These are phyloP conservation scores for Ceratocystis variospora DNA, from an alignment of 2,329 filamentous ascomycete genomes.

Conservation along the genomic window DNA sequence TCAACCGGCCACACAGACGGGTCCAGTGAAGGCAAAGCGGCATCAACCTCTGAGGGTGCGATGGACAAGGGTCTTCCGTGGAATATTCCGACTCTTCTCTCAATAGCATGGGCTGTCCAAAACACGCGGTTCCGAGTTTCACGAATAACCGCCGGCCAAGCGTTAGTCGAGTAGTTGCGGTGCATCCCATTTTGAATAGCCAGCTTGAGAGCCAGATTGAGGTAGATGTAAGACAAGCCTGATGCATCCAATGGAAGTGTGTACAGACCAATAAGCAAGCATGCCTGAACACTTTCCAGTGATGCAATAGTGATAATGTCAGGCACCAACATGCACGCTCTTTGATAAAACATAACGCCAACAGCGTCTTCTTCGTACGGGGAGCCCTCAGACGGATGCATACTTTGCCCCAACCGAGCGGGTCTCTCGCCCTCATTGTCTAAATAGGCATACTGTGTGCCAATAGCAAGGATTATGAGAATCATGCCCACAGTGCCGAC, in stretches of 20 bases:
- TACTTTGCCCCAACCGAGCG: conserved; percentile 21
- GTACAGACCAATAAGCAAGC: conserved; percentile 42
- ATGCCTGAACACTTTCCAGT: conserved; percentile 44
- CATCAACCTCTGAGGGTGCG: conserved; percentile 38
- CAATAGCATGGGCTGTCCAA: conserved; percentile 44
- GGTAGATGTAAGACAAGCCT: conserved; percentile 43
- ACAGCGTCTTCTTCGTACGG: conserved; percentile 37
- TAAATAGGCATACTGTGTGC: conserved; percentile 38
- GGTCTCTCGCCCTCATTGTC: conserved; percentile 22
- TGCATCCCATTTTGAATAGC: conserved; percentile 50
- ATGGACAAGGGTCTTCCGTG: conserved; percentile 44
- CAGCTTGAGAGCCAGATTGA: conserved; percentile 41
- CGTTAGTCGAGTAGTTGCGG: conserved; percentile 35
- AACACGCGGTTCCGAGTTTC: conserved; percentile 43
- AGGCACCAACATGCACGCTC: conserved; percentile 39
- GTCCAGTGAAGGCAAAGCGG: conserved; percentile 36
- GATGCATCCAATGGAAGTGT: conserved; percentile 42
- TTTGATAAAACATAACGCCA: conserved; percentile 43
- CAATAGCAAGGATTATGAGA: conserved; percentile 36
- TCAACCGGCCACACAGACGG: conserved; percentile 31
- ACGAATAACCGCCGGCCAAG: conserved; percentile 34
- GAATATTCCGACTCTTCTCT: conserved; percentile 42
- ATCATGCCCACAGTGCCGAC: conserved; percentile 33
- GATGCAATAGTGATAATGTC: conserved; percentile 44
- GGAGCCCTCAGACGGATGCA: conserved; percentile 22